Evolutionary conservation across 768 basidiomycete genomes (phyloP).

Genomic region (Calocera viscosa): DNA sequence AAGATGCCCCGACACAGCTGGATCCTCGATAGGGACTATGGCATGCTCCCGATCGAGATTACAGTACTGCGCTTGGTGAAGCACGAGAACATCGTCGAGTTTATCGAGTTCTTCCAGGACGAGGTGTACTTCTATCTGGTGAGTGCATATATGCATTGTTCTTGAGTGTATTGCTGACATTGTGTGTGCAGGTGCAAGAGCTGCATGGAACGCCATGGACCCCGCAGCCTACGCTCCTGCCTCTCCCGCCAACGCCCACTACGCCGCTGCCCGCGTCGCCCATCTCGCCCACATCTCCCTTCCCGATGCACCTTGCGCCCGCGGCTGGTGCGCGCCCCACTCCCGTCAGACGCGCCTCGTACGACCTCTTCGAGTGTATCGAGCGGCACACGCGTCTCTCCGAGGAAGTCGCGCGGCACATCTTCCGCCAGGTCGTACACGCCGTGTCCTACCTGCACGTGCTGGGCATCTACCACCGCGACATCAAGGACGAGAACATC

Average conservation of each 20-base stretch:
- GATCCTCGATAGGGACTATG: slow-evolving; percentile 46
- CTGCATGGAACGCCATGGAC: slow-evolving; percentile 85
- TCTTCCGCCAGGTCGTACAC: slow-evolving; percentile 80
- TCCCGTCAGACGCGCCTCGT: slow-evolving; percentile 48
- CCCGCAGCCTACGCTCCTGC: neutral
- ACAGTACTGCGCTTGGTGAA: slow-evolving; percentile 58
- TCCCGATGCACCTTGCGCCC: slow-evolving; percentile 10
- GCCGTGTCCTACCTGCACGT: slow-evolving; percentile 59
- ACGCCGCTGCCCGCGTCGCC: slow-evolving; percentile 21
- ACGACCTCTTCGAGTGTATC: slow-evolving; percentile 92
- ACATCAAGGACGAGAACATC: slow-evolving; percentile 36
- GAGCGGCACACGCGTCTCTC: slow-evolving; percentile 74
- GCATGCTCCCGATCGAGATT: slow-evolving; percentile 65
- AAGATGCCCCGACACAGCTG: slow-evolving; percentile 43
- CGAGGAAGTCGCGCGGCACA: slow-evolving; percentile 64
- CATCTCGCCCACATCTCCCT: slow-evolving; percentile 18
- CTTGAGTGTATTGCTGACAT: neutral
- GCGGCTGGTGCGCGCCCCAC: slow-evolving; percentile 17
- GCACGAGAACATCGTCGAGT: slow-evolving; percentile 73
- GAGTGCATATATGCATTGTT: slow-evolving; percentile 23
- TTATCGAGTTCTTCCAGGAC: slow-evolving; percentile 77
- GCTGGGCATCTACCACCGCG: slow-evolving; percentile 30
- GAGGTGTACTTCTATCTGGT: slow-evolving; percentile 76
- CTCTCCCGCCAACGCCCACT: slow-evolving; percentile 9
- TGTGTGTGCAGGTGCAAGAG: slow-evolving; percentile 59